Evolutionary conservation across 1,139 yeast species (phyloP).

Genomic region (Debaryomyces sp.): DNA sequence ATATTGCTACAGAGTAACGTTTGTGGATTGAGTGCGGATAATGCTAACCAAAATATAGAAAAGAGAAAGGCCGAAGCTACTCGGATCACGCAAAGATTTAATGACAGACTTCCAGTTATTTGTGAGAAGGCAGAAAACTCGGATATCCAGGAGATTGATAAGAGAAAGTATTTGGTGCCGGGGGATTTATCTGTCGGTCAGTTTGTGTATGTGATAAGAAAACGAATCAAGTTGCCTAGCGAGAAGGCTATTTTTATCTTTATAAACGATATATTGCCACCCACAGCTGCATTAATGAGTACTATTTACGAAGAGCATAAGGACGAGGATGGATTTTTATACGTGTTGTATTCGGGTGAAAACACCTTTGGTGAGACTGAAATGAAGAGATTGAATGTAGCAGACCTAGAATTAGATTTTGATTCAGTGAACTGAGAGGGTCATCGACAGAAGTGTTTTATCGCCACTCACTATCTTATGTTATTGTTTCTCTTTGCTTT

Average conservation of each 20-base stretch:
- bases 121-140: constrained; percentile 98
- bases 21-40: constrained; percentile 16
- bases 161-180: constrained; percentile 95
- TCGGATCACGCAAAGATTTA: constrained; percentile 85
- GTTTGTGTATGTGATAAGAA: constrained; percentile 94
- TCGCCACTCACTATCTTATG: background rate
- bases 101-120: constrained; percentile 92
- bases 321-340: constrained; percentile 96
- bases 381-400: constrained; percentile 4
- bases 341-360: constrained; percentile 88
- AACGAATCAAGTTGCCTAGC: constrained; percentile 92
- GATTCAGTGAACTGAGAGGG: background rate
- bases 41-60: constrained; percentile 47
- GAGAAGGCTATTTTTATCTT: constrained; percentile 98
- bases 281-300: constrained; percentile 96
- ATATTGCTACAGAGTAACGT: constrained; percentile 1
- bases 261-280: constrained; percentile 95
- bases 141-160: constrained; percentile 94
- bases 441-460: background rate
- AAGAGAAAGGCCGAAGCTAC: constrained; percentile 96
- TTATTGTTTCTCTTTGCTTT: background rate
- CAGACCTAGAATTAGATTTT: constrained; percentile 8
- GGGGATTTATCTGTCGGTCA: constrained; percentile 97
- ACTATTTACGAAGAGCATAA: constrained; percentile 94
- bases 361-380: constrained; percentile 67